Conservation (phyloP, 768 basidiomycete species). For the Lentinus brumalis region DNA sequence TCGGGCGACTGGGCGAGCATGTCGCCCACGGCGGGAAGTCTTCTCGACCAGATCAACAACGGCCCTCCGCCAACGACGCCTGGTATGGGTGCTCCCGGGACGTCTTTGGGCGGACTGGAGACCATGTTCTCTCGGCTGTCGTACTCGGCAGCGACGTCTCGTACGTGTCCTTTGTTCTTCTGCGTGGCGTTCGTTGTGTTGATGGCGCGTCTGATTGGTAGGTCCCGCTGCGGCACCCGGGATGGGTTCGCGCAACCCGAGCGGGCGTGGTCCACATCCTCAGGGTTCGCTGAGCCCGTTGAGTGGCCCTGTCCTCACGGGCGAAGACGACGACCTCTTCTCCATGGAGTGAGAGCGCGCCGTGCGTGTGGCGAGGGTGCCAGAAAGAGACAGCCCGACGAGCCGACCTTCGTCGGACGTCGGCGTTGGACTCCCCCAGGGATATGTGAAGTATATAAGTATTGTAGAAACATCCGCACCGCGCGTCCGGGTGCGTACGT, state of each 20-base stretch:
- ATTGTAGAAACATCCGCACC: constrained; percentile 6
- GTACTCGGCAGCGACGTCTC: constrained; percentile 49
- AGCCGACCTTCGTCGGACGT: background rate
- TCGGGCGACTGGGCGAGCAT: constrained; percentile 35
- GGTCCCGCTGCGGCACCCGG: constrained; percentile 22
- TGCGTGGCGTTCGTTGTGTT: background rate
- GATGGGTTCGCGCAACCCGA: constrained; percentile 28
- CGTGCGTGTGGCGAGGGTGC: too few relatives aligned
- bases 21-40: constrained; percentile 26
- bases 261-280: constrained; percentile 40
- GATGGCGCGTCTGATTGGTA: background rate
- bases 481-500: background rate
- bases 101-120: constrained; percentile 40
- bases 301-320: constrained; percentile 59
- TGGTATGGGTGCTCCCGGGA: constrained; percentile 2
- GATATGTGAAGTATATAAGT: background rate
- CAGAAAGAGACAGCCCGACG: too few relatives aligned
- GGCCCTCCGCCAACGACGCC: constrained; percentile 19
- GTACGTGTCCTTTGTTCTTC: constrained; percentile 21
- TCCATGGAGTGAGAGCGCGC: constrained; percentile 50
- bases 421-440: background rate
- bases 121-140: constrained; percentile 58
- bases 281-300: constrained; percentile 56
- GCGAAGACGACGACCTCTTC: constrained; percentile 71
- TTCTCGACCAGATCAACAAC: constrained; percentile 27